phyloP scores from a whole-genome alignment of 192 early-diverging fungal species.

The Rhizoclosmatium globosum region DNA sequence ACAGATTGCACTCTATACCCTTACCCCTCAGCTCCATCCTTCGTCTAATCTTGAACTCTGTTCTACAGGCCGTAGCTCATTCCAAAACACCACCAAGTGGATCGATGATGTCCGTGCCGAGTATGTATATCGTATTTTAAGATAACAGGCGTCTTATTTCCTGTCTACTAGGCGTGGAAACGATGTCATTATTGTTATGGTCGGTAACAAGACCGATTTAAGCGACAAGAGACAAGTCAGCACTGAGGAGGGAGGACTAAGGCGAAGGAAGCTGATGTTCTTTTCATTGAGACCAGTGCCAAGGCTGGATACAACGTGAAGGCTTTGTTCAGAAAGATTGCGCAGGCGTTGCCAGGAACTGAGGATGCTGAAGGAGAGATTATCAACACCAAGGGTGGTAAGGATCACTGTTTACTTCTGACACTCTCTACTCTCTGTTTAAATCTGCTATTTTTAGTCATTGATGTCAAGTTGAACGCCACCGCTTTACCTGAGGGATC shows the following conservation, averaged over 20 bases:
- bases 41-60: neutral
- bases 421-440: neutral
- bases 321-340: constrained; percentile 96
- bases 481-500: constrained; percentile 49
- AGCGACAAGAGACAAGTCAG: constrained; percentile 95
- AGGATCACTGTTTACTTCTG: neutral
- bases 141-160: neutral
- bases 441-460: constrained; percentile 42
- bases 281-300: constrained; percentile 99
- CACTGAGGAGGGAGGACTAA: constrained; percentile 96
- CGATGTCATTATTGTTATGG: constrained; percentile 97
- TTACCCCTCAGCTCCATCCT: neutral
- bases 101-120: constrained; percentile 99
- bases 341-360: constrained; percentile 88
- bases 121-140: constrained; percentile 13
- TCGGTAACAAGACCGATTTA: constrained; percentile 99
- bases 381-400: constrained; percentile 23
- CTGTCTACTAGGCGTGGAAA: constrained; percentile 70
- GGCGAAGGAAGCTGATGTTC: constrained; percentile 93
- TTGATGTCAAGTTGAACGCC: constrained; percentile 57
- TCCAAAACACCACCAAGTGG: constrained; percentile 97
- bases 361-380: constrained; percentile 52
- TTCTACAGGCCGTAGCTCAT: constrained; percentile 85
- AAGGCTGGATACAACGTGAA: constrained; percentile 99
- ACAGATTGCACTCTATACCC: too few species aligned